These are phyloP conservation scores for Parathielavia hyrcaniae DNA, from an alignment of 495 filamentous ascomycete species.

Conservation along the genomic window DNA sequence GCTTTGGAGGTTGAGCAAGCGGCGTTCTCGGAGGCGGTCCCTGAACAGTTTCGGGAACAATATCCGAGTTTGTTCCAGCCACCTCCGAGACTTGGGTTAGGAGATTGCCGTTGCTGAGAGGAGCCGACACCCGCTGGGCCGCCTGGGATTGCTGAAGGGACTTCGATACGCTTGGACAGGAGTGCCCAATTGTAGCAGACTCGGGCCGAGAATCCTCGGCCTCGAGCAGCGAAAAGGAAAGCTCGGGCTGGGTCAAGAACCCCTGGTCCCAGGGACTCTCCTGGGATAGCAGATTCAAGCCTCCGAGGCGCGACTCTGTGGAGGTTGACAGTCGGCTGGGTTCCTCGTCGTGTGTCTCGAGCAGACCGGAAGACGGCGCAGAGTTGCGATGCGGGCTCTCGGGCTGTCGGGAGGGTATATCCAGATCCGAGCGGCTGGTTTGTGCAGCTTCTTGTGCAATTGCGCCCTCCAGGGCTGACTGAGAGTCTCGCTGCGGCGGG, in stretches of 20 bases:
- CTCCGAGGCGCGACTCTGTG: neutral
- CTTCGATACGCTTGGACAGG: neutral
- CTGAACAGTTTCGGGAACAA: conserved; percentile 22
- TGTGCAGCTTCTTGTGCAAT: neutral
- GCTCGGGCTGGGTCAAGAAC: conserved; percentile 27
- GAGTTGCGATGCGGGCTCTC: conserved; percentile 2
- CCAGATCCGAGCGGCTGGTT: conserved; percentile 4
- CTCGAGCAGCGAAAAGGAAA: neutral
- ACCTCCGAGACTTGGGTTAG: conserved; percentile 20
- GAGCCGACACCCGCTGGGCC: conserved; percentile 29
- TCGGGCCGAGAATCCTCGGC: neutral
- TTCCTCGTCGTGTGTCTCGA: neutral
- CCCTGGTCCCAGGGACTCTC: conserved; percentile 3
- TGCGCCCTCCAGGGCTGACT: neutral
- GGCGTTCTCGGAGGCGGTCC: neutral
- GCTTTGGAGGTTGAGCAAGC: neutral
- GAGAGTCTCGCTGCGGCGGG: neutral
- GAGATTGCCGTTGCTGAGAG: conserved; percentile 22
- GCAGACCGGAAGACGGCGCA: neutral
- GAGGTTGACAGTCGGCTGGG: neutral
- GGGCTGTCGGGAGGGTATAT: conserved; percentile 26
- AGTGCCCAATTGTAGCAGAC: neutral
- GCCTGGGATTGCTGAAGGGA: conserved; percentile 18
- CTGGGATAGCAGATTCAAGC: neutral
- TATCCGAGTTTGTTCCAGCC: neutral